Evolutionary conservation across 768 basidiomycete species (phyloP), one percentile per base, ranked within the genome.

Genomic region (Dendrothele bispora): DNA sequence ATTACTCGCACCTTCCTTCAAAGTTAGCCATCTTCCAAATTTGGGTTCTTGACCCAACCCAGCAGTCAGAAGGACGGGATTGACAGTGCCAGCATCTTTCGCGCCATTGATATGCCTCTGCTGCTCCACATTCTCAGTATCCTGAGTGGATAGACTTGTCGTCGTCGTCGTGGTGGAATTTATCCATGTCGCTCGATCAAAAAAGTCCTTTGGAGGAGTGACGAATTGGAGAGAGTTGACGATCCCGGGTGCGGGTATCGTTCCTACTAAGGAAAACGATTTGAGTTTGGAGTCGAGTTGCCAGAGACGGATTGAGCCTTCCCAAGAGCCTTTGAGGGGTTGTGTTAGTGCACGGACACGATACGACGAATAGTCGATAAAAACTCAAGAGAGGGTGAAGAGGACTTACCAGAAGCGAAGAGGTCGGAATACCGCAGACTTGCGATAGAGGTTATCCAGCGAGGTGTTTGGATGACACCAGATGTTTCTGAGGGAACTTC

Each of bases 371-470:
- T 15, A 24, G 28, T 8, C 21, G 14, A 38, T 21, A 26, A 39
- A n/a, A 38, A 18, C 25, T 11, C 14, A 21, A 25, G 21, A 46
- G 29, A 38, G 11, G 12, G 12, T 39, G 17, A 27, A 18, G 14
- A 35, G n/a, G 2, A 65, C 74, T 48, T 61, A 91, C 95, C 95
- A 5, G 94, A 93, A 0, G 81, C 92, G 54, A 99, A 88, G 5
- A 93, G 59, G 64, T 99, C 92, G 6, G 93, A 91, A 66, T 97
- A 98, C 18, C 86, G 83, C 44, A 98, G 69, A 49, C 82, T 77
- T 11, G 86, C 85, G 32, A 98, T 68, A 0, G 91, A 77, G 1
- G 92, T 95, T 61, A 99, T 83, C 94, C 95, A 98, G 18, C 95
- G 78, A 18, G 94, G 90, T 22, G 84, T 86, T 37, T 75, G 76